Percentiles rank a stretch among this genome's conserved stretches.
Evolutionary conservation across 2,329 filamentous ascomycete genomes (phyloP).

Genomic region (Cercospora citrullina): DNA sequence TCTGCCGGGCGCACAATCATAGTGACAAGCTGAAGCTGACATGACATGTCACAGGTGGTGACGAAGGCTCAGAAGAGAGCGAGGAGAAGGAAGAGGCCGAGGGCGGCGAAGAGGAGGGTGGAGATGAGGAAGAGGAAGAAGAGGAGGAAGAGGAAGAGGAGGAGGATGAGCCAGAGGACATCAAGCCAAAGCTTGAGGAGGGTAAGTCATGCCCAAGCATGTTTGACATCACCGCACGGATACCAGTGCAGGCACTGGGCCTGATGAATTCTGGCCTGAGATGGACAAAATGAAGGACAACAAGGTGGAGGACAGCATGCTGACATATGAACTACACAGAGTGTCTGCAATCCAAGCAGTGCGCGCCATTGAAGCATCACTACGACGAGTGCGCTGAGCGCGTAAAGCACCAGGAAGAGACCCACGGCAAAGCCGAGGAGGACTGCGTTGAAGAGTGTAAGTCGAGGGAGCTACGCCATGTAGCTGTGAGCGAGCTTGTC

Average conservation of each 20-base stretch:
- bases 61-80: conserved; percentile 37
- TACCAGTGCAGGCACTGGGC: background rate
- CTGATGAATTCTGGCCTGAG: background rate
- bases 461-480: conserved; percentile 44
- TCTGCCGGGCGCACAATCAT: background rate
- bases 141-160: conserved; percentile 79
- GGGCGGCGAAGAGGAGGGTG: conserved; percentile 53
- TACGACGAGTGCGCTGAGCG: conserved; percentile 97
- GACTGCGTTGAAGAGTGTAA: conserved; percentile 99
- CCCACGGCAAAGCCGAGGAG: conserved; percentile 76
- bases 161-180: conserved; percentile 78
- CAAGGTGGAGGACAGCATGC: background rate
- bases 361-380: conserved; percentile 90
- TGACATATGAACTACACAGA: conserved; percentile 56
- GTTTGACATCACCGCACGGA: background rate
- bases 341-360: conserved; percentile 83
- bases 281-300: background rate
- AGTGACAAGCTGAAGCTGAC: background rate
- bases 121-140: conserved; percentile 60
- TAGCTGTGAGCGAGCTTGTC: too few relatives aligned
- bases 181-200: conserved; percentile 86
- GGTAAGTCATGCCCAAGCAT: conserved; percentile 59
- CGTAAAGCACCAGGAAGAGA: conserved; percentile 71
- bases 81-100: conserved; percentile 44
- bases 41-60: conserved; percentile 25